phyloP scores from a whole-genome alignment of 2,329 filamentous ascomycete species.

The Neofusicoccum cordaticola region DNA sequence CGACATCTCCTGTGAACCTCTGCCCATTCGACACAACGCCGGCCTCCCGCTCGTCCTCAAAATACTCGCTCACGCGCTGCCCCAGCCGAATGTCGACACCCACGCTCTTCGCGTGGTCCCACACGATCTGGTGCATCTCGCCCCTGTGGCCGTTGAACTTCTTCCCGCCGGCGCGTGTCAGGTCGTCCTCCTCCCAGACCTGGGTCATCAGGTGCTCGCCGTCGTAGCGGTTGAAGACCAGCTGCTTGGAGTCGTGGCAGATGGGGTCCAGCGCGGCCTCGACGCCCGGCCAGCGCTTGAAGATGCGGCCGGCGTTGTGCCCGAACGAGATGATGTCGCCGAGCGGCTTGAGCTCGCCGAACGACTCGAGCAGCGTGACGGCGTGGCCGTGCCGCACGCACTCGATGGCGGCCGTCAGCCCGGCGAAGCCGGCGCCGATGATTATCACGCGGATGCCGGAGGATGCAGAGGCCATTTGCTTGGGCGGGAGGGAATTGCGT shows the following conservation, averaged over 20 bases:
- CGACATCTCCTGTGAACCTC: constrained; percentile 46
- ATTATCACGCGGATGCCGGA: constrained; percentile 35
- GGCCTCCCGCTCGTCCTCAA: constrained; percentile 52
- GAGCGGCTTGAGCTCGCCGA: constrained; percentile 54
- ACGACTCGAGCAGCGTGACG: constrained; percentile 57
- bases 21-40: constrained; percentile 52
- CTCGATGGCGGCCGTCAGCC: constrained; percentile 62
- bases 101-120: constrained; percentile 53
- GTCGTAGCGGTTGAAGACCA: constrained; percentile 60
- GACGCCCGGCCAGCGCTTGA: constrained; percentile 50
- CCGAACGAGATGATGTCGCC: constrained; percentile 64
- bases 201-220: constrained; percentile 62
- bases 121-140: constrained; percentile 58
- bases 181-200: constrained; percentile 32
- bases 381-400: constrained; percentile 60
- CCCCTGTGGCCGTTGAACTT: constrained; percentile 61
- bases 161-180: constrained; percentile 41
- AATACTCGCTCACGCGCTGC: constrained; percentile 46
- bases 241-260: constrained; percentile 54
- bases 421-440: constrained; percentile 55
- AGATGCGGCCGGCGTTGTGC: constrained; percentile 59
- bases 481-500: background rate
- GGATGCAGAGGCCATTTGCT: background rate
- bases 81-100: constrained; percentile 55
- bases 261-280: constrained; percentile 48